phyloP scores from a whole-genome alignment of 2,329 filamentous ascomycete species.

The Fusarium agapanthi region DNA sequence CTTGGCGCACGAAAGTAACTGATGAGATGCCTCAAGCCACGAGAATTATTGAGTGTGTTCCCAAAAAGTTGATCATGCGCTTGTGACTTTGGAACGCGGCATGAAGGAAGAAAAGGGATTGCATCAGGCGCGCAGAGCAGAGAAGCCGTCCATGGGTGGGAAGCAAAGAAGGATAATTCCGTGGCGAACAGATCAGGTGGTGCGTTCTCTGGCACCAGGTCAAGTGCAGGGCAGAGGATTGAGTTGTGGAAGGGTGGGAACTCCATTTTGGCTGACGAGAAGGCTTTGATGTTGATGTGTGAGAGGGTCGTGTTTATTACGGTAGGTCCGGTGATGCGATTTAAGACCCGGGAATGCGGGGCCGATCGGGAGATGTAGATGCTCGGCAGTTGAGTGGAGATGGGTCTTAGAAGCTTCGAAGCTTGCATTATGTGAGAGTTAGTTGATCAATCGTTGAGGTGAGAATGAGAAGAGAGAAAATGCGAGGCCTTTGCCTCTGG shows the following conservation, averaged over 20 bases:
- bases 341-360: constrained; percentile 16
- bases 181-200: constrained; percentile 39
- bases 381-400: constrained; percentile 19
- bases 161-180: constrained; percentile 46
- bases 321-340: not conserved
- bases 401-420: constrained; percentile 12
- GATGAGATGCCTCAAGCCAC: constrained; percentile 47
- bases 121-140: constrained; percentile 41
- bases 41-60: constrained; percentile 42
- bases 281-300: constrained; percentile 15
- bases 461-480: not conserved
- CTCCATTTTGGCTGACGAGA: constrained; percentile 32
- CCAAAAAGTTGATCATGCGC: constrained; percentile 49
- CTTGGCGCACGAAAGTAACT: constrained; percentile 46
- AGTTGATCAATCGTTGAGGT: not conserved
- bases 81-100: constrained; percentile 43
- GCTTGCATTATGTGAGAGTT: constrained; percentile 17
- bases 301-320: constrained; percentile 2
- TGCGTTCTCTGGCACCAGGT: constrained; percentile 41
- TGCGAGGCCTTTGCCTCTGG: not conserved
- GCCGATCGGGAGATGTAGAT: constrained; percentile 8
- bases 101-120: constrained; percentile 47
- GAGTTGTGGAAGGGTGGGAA: constrained; percentile 35
- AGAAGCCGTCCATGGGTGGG: constrained; percentile 48
- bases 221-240: constrained; percentile 45